A percentile compares a stretch with the other conserved stretches of the same genome.
Conservation (phyloP, 192 early-diverging fungal species). For the Gamsiella multidivaricata region DNA sequence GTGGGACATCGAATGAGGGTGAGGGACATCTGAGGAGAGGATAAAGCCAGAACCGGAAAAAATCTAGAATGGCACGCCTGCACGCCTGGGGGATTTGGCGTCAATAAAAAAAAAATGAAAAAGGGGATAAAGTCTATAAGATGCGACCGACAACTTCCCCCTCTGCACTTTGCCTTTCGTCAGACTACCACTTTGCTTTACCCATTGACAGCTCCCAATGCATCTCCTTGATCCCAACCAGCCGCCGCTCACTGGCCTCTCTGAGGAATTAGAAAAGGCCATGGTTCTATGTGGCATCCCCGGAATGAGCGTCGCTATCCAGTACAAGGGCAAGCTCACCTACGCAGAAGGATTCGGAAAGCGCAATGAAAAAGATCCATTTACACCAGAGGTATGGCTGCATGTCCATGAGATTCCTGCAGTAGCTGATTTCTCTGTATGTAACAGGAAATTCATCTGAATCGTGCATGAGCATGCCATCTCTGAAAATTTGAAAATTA, state of each 20-base stretch:
- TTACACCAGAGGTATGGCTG: too few relatives aligned
- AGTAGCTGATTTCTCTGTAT: not conserved
- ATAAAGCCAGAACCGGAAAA: not conserved
- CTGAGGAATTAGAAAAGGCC: too few relatives aligned
- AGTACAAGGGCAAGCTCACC: too few relatives aligned
- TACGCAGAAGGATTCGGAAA: too few relatives aligned
- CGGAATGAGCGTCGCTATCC: too few relatives aligned
- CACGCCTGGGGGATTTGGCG: too few relatives aligned
- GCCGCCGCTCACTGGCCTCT: too few relatives aligned
- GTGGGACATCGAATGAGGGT: too few relatives aligned
- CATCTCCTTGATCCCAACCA: not conserved
- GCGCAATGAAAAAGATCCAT: too few relatives aligned
- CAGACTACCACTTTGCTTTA: not conserved
- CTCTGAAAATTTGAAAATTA: not conserved
- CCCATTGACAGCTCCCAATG: not conserved
- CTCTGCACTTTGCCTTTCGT: not conserved
- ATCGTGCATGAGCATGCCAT: not conserved
- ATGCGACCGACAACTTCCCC: conserved; percentile 4
- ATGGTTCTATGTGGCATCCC: too few relatives aligned
- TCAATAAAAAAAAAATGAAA: not conserved
- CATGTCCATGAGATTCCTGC: not conserved
- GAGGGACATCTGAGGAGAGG: not conserved
- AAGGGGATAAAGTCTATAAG: not conserved
- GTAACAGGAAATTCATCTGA: not conserved
- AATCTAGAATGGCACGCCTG: too few relatives aligned